Evolutionary conservation across 176 grass and related monocot species (phyloP).

Genomic region (Pontederia paniculata): DNA sequence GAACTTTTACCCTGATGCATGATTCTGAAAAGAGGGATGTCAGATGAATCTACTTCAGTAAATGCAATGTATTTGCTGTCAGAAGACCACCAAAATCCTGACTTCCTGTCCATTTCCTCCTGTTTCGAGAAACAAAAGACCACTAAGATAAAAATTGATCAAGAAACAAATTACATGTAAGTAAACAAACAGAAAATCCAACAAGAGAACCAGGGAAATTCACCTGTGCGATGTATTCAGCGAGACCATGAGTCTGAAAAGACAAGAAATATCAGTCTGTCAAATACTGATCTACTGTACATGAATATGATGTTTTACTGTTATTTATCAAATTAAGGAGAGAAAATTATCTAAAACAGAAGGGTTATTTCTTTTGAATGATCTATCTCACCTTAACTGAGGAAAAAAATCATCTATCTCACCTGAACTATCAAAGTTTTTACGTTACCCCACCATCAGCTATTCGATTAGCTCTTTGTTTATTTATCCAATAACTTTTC

Average conservation of each 20-base stretch:
- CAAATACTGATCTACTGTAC: conserved; percentile 36
- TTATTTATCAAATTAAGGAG: neutral
- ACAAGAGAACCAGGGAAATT: neutral
- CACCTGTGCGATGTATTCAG: conserved; percentile 99
- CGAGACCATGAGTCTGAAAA: conserved; percentile 89
- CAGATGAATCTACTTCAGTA: conserved; percentile 83
- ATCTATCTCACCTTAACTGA: too few species aligned
- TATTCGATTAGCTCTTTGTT: too few species aligned
- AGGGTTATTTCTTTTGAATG: too few species aligned
- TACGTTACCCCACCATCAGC: too few species aligned
- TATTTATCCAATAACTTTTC: too few species aligned
- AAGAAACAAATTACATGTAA: neutral
- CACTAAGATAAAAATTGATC: neutral
- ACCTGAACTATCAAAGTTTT: too few species aligned
- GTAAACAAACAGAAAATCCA: neutral
- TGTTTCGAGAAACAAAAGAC: conserved; percentile 34
- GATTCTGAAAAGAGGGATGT: conserved; percentile 93
- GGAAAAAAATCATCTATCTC: too few species aligned
- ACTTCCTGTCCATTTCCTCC: conserved; percentile 99
- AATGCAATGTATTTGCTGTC: conserved; percentile 85
- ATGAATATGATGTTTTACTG: conserved; percentile 15
- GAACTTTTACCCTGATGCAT: conserved; percentile 94
- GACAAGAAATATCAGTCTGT: conserved; percentile 43
- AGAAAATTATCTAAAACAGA: neutral
- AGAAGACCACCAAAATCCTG: conserved; percentile 99